Conservation (phyloP, 169 alveolate species). For the Plasmodium cynomolgi region DNA sequence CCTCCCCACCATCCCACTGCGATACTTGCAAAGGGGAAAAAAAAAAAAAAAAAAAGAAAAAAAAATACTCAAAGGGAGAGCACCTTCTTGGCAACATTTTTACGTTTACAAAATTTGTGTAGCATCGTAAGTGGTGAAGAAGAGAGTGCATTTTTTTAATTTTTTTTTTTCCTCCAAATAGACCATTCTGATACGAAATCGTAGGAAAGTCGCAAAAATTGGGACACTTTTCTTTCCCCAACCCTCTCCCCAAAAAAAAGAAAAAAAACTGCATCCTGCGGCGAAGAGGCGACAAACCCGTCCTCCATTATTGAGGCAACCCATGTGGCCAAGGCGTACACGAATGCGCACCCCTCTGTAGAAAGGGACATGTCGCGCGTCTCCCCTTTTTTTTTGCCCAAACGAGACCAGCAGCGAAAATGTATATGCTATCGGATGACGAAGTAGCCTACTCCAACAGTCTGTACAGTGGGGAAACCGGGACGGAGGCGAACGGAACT, state of each 20-base stretch:
- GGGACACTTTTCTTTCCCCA: not conserved
- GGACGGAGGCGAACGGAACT: conserved; percentile 6
- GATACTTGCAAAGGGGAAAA: not conserved
- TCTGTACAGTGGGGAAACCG: conserved; percentile 34
- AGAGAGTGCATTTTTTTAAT: not conserved
- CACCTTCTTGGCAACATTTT: not conserved
- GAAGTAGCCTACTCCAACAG: conserved; percentile 47
- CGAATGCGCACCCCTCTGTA: not conserved
- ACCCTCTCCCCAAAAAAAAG: not conserved
- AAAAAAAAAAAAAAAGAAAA: not conserved
- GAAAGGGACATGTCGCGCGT: not conserved
- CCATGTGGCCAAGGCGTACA: not conserved
- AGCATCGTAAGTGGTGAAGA: not conserved
- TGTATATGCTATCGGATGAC: conserved; percentile 67
- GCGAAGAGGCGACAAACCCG: not conserved
- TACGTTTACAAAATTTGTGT: not conserved
- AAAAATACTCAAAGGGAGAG: not conserved
- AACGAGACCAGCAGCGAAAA: not conserved
- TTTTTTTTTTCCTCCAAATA: not conserved
- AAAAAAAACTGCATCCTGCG: not conserved
- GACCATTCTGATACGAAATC: not conserved
- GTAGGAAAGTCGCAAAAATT: not conserved
- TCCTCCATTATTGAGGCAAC: not conserved
- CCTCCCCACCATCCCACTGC: not conserved
- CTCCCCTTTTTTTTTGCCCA: not conserved